Percentiles rank a stretch among this genome's conserved stretches.
Conservation (phyloP, 2,329 filamentous ascomycete genomes). For the Paecilomyces dactylethromorphus region DNA sequence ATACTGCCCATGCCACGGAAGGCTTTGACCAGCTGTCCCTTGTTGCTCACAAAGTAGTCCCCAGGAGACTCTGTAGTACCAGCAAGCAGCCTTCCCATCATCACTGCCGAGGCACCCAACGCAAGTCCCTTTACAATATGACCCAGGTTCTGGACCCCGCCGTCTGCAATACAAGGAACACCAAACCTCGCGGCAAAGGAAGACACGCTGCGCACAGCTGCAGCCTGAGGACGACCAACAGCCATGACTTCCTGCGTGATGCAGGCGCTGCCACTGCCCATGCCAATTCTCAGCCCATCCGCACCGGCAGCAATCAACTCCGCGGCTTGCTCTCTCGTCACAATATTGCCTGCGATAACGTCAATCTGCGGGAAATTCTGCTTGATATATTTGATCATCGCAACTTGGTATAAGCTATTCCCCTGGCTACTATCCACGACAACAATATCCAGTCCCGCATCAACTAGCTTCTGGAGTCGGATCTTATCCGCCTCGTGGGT, state of each 20-base stretch:
- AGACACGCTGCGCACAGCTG: constrained; percentile 83
- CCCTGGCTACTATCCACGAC: constrained; percentile 94
- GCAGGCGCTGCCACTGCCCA: constrained; percentile 96
- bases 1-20: constrained; percentile 99
- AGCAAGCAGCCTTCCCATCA: constrained; percentile 98
- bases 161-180: constrained; percentile 95
- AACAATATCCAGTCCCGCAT: constrained; percentile 91
- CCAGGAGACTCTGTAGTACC: constrained; percentile 97
- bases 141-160: constrained; percentile 95
- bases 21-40: constrained; percentile 97
- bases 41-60: constrained; percentile 89
- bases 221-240: constrained; percentile 90
- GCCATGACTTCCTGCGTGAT: constrained; percentile 99
- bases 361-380: constrained; percentile 75
- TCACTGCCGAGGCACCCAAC: constrained; percentile 88
- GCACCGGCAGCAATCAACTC: constrained; percentile 86
- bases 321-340: constrained; percentile 94
- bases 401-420: constrained; percentile 97
- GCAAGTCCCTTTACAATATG: constrained; percentile 98
- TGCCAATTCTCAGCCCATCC: constrained; percentile 94
- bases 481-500: constrained; percentile 89
- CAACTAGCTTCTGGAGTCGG: constrained; percentile 78
- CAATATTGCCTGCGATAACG: constrained; percentile 97
- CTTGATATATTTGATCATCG: constrained; percentile 98
- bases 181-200: constrained; percentile 87